These are phyloP conservation scores for Backusella parvicylindrica DNA, from an alignment of 192 early-diverging fungal species.

Conservation along the genomic window DNA sequence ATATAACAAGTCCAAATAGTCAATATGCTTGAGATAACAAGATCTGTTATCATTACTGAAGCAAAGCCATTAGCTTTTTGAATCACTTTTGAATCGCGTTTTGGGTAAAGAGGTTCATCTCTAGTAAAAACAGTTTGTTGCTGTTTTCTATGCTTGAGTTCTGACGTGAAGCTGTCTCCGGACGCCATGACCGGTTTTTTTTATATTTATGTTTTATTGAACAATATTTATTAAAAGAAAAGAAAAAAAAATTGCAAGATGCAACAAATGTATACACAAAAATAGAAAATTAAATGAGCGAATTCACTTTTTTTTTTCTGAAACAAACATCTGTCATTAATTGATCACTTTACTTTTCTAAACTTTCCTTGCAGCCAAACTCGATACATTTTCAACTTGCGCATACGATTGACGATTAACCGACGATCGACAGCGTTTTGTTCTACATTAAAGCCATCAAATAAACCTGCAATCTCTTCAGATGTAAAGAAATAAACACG, in stretches of 20 bases:
- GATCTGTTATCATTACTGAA: not conserved
- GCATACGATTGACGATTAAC: slow-evolving; percentile 86
- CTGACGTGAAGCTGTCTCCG: not conserved
- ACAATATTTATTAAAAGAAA: not conserved
- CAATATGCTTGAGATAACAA: slow-evolving; percentile 14
- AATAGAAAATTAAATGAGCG: slow-evolving; percentile 4
- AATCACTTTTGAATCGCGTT: not conserved
- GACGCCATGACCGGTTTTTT: not conserved
- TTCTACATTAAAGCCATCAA: slow-evolving; percentile 58
- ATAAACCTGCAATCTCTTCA: slow-evolving; percentile 32
- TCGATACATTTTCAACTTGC: slow-evolving; percentile 96
- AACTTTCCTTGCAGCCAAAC: slow-evolving; percentile 98
- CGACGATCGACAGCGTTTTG: slow-evolving; percentile 93
- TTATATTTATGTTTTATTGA: not conserved
- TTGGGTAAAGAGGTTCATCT: not conserved
- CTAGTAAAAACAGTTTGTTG: not conserved
- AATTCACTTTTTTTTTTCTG: not conserved
- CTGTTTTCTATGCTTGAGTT: not conserved
- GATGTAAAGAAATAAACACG: slow-evolving; percentile 90
- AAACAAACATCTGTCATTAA: not conserved
- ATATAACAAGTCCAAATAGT: slow-evolving; percentile 36
- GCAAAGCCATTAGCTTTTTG: not conserved
- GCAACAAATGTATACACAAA: not conserved
- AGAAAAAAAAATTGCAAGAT: not conserved
- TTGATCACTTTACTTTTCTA: slow-evolving; percentile 47